A percentile compares a stretch with the other conserved stretches of the same genome.
These are phyloP conservation scores for Pulveroboletus sp. DNA, from an alignment of 768 basidiomycete species.

Conservation along the genomic window DNA sequence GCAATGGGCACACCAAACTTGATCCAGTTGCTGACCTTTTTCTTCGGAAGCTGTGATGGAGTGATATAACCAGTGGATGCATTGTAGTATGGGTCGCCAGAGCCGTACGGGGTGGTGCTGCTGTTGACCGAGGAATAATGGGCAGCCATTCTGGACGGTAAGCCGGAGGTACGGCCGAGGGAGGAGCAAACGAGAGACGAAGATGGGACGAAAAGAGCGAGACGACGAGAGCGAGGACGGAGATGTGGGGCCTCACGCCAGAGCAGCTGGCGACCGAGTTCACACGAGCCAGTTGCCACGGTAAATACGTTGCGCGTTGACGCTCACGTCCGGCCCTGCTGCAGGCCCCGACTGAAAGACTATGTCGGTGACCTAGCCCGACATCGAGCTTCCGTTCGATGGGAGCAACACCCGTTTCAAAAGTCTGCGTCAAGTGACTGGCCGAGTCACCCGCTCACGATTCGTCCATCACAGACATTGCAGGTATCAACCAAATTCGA, in stretches of 20 bases:
- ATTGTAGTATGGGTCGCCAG: conserved; percentile 65
- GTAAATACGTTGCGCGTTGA: no score
- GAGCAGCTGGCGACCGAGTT: conserved; percentile 6
- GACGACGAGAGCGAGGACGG: background rate
- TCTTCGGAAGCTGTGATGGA: conserved; percentile 44
- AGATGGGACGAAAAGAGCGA: conserved; percentile 10
- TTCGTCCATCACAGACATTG: conserved; percentile 32
- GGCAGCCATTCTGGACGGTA: conserved; percentile 34
- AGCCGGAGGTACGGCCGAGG: conserved; percentile 14
- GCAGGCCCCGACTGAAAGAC: background rate
- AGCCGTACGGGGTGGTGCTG: conserved; percentile 43
- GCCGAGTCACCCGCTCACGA: background rate
- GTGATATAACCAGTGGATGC: conserved; percentile 68
- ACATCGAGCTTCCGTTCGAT: background rate
- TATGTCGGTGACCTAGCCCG: conserved; percentile 2
- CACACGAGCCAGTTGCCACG: conserved; percentile 7
- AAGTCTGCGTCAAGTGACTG: conserved; percentile 20
- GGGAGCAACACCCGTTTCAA: conserved; percentile 29
- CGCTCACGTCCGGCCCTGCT: no score
- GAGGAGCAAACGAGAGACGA: conserved; percentile 21
- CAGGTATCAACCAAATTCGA: conserved; percentile 24
- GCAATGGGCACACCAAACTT: conserved; percentile 68
- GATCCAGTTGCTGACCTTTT: conserved; percentile 62
- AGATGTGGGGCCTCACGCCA: background rate
- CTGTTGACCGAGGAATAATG: conserved; percentile 35